Conservation (phyloP, 495 filamentous ascomycete genomes). For the Penicillium lividum region DNA sequence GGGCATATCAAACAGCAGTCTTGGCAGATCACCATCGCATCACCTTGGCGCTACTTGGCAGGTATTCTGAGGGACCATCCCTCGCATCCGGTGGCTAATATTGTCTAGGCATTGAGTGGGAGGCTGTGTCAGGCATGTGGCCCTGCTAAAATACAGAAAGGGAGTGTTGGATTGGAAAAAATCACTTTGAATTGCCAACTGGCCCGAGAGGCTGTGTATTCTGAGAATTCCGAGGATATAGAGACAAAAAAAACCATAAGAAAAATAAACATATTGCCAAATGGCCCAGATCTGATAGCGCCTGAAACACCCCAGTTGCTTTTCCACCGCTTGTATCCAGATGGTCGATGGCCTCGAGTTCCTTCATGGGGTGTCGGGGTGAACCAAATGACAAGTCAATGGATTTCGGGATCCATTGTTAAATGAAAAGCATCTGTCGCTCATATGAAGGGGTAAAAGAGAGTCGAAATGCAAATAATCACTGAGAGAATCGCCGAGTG, state of each 20-base stretch:
- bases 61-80: constrained; percentile 27
- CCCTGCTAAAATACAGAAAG: neutral
- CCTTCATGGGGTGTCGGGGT: constrained; percentile 2
- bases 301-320: constrained; percentile 24
- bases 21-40: constrained; percentile 39
- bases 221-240: neutral
- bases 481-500: constrained; percentile 16
- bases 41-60: constrained; percentile 37
- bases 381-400: constrained; percentile 14
- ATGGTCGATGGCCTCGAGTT: constrained; percentile 2
- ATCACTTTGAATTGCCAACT: constrained; percentile 10
- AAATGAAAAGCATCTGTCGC: constrained; percentile 22
- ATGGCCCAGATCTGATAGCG: constrained; percentile 20
- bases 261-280: constrained; percentile 8
- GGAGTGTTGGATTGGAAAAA: neutral
- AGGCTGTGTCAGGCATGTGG: constrained; percentile 10
- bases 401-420: constrained; percentile 7
- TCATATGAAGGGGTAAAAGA: constrained; percentile 13
- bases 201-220: constrained; percentile 10
- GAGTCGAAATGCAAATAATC: constrained; percentile 11
- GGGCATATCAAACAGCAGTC: constrained; percentile 39
- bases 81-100: constrained; percentile 22
- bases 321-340: constrained; percentile 9
- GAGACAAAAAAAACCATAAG: constrained; percentile 1
- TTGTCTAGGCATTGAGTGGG: constrained; percentile 14